Conservation (phyloP, 257 asterid species). For the Cordia subcordata region DNA sequence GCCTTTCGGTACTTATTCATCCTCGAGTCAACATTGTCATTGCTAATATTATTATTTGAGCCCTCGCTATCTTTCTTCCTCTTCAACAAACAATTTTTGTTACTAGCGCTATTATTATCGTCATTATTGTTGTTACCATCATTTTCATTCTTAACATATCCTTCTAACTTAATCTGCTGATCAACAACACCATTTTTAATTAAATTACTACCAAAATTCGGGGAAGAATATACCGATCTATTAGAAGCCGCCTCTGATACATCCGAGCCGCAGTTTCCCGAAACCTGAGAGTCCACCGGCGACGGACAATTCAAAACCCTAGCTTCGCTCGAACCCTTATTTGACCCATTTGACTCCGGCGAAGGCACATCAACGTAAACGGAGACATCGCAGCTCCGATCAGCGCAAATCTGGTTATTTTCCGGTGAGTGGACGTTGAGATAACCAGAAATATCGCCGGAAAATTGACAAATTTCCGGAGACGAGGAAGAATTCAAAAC, state of each 20-base stretch:
- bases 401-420: not conserved
- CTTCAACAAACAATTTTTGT: slow-evolving; percentile 31
- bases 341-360: slow-evolving; percentile 55
- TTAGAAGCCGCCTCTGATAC: slow-evolving; percentile 32
- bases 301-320: slow-evolving; percentile 40
- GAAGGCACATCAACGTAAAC: slow-evolving; percentile 46
- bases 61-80: slow-evolving; percentile 47
- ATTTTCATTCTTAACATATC: slow-evolving; percentile 8
- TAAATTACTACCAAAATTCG: slow-evolving; percentile 24
- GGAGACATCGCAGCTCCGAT: slow-evolving; percentile 28
- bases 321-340: slow-evolving; percentile 19
- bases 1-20: slow-evolving; percentile 41
- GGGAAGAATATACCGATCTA: slow-evolving; percentile 47
- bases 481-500: not conserved
- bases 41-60: slow-evolving; percentile 11
- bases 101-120: not conserved
- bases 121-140: not conserved
- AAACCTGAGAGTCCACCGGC: slow-evolving; percentile 43
- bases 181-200: slow-evolving; percentile 41
- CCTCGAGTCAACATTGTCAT: slow-evolving; percentile 11
- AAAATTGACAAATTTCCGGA: too few relatives aligned
- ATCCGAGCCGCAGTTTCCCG: slow-evolving; percentile 43
- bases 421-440: not conserved
- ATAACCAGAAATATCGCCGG: not conserved
- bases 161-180: slow-evolving; percentile 47